phyloP scores from a whole-genome alignment of 2,329 filamentous ascomycete species.

The Cryphonectria nitschkei region DNA sequence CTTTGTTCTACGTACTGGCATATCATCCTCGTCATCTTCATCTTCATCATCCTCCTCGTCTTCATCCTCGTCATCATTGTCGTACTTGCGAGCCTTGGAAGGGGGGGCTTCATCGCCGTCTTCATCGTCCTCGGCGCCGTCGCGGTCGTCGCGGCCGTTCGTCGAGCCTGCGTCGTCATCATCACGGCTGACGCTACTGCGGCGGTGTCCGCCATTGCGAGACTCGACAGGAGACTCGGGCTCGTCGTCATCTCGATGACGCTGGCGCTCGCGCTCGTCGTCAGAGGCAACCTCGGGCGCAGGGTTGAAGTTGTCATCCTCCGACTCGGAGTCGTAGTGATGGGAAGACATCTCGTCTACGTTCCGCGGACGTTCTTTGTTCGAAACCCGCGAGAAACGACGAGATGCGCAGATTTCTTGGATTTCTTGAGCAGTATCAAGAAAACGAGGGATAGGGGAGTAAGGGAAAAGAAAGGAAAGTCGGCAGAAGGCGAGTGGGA shows the following conservation, averaged over 20 bases:
- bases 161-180: constrained; percentile 32
- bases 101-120: constrained; percentile 36
- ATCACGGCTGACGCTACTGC: constrained; percentile 31
- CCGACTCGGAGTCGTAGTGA: constrained; percentile 70
- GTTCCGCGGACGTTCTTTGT: not conserved
- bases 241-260: constrained; percentile 41
- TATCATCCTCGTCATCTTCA: constrained; percentile 37
- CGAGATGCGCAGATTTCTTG: too few species aligned
- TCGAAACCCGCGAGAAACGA: not conserved
- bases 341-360: constrained; percentile 49
- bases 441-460: not conserved
- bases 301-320: constrained; percentile 90
- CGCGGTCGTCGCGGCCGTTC: constrained; percentile 14
- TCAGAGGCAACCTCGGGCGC: constrained; percentile 74
- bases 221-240: constrained; percentile 32
- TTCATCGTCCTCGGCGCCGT: constrained; percentile 10
- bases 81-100: constrained; percentile 31
- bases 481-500: not conserved
- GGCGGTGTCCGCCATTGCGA: constrained; percentile 32
- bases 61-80: constrained; percentile 51
- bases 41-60: constrained; percentile 50
- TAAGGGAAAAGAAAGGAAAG: not conserved
- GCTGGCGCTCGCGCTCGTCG: constrained; percentile 52
- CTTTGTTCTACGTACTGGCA: constrained; percentile 24
- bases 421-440: not conserved